These are phyloP conservation scores for Boechera stricta DNA, from an alignment of 345 rosid species.

Conservation along the genomic window DNA sequence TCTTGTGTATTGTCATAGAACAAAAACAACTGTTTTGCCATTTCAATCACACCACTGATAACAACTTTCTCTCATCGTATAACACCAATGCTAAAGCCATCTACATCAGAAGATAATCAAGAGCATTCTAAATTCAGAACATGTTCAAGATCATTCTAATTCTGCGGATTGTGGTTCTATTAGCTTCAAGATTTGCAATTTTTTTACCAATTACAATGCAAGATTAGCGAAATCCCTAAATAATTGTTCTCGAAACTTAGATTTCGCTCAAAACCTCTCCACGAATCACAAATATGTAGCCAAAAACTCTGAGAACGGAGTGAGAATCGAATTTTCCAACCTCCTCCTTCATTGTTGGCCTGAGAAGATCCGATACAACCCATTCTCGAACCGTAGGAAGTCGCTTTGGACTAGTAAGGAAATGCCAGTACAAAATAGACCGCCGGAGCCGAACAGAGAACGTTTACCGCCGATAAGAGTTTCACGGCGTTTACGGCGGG, in stretches of 20 bases:
- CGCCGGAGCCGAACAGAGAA: neutral
- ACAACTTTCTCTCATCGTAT: neutral
- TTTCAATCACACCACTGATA: neutral
- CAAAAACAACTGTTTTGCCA: too few relatives aligned
- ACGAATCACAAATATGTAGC: neutral
- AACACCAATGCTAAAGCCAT: too few relatives aligned
- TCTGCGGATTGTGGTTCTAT: neutral
- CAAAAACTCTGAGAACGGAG: neutral
- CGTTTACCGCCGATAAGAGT: neutral
- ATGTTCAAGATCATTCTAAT: slow-evolving; percentile 1
- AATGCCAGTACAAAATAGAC: neutral
- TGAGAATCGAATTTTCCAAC: neutral
- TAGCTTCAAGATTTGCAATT: neutral
- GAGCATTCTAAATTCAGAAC: neutral
- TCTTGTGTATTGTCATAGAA: neutral
- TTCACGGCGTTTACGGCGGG: slow-evolving; percentile 5
- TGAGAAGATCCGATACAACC: slow-evolving; percentile 45
- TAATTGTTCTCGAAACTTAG: neutral
- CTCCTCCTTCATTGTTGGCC: slow-evolving; percentile 34
- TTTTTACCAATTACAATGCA: neutral
- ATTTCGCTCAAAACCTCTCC: neutral
- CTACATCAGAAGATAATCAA: neutral
- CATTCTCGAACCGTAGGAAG: slow-evolving; percentile 10
- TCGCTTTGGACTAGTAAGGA: too few relatives aligned
- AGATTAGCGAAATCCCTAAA: slow-evolving; percentile 3